Conservation (phyloP, 225 moss, liverwort and hornwort species). For the Sphagnum tenellum region DNA sequence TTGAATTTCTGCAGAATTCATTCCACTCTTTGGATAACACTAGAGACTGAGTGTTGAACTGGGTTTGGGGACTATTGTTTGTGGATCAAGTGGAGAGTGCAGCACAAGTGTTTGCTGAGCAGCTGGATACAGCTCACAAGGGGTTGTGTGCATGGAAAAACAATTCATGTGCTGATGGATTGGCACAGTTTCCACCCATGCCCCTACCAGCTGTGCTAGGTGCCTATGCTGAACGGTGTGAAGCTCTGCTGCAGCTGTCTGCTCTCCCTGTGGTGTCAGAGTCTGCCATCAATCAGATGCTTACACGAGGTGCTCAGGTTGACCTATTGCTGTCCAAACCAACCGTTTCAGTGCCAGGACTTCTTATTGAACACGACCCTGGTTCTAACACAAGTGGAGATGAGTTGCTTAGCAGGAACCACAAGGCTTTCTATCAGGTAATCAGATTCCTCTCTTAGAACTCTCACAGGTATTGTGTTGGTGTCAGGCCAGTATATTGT, state of each 20-base stretch:
- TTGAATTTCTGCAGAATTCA: neutral
- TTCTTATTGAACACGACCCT: slow-evolving; percentile 22
- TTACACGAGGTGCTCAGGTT: slow-evolving; percentile 49
- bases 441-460: neutral
- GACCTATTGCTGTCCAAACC: slow-evolving; percentile 65
- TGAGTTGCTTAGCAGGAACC: slow-evolving; percentile 28
- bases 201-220: slow-evolving; percentile 49
- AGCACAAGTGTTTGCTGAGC: slow-evolving; percentile 69
- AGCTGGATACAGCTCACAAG: slow-evolving; percentile 86
- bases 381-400: slow-evolving; percentile 44
- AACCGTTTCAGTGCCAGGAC: slow-evolving; percentile 25
- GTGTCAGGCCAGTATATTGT: neutral
- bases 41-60: too few species aligned
- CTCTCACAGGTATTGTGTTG: neutral
- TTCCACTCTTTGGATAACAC: slow-evolving; percentile 1
- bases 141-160: slow-evolving; percentile 83
- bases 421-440: slow-evolving; percentile 66
- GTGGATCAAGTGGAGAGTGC: slow-evolving; percentile 46
- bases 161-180: slow-evolving; percentile 70
- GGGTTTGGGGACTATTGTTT: neutral
- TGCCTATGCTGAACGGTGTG: slow-evolving; percentile 69
- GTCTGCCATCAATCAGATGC: slow-evolving; percentile 55
- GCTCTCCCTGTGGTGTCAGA: slow-evolving; percentile 77
- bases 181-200: slow-evolving; percentile 81
- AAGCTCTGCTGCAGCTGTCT: slow-evolving; percentile 72